Conservation (phyloP, 2,329 filamentous ascomycete species). For the Ceratocystis variospora region DNA sequence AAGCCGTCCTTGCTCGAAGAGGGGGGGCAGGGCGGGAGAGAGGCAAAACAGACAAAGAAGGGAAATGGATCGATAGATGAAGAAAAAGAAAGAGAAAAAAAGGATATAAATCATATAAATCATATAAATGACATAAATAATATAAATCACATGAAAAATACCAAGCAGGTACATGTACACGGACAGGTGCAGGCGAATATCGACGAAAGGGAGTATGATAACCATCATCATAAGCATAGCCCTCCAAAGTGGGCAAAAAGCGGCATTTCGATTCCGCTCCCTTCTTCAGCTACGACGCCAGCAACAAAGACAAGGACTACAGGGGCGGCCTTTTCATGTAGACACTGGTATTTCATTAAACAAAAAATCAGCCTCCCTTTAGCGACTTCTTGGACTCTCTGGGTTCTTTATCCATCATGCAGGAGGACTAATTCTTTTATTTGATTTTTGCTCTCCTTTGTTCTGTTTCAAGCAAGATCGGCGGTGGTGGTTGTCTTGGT, state of each 20-base stretch:
- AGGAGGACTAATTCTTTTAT: background rate
- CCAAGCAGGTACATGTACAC: no score
- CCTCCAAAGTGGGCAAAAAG: background rate
- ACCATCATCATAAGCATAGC: background rate
- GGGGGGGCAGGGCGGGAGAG: background rate
- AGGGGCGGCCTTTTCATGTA: background rate
- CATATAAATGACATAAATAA: no score
- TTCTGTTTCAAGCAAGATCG: background rate
- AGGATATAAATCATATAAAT: no score
- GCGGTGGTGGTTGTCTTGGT: background rate
- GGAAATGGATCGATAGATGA: background rate
- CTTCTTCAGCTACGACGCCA: background rate
- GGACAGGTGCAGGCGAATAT: background rate
- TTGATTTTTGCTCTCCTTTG: background rate
- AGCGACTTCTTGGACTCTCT: background rate
- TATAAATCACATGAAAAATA: no score
- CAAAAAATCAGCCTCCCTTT: background rate
- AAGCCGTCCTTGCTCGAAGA: background rate
- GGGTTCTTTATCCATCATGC: background rate
- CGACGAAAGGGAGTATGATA: background rate
- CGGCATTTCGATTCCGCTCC: background rate
- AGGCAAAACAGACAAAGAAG: background rate
- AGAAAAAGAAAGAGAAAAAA: no score
- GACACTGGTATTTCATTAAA: background rate
- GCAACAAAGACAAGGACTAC: background rate